These are phyloP conservation scores for Clonostachys rosea DNA, from an alignment of 2,329 filamentous ascomycete genomes.

Conservation along the genomic window DNA sequence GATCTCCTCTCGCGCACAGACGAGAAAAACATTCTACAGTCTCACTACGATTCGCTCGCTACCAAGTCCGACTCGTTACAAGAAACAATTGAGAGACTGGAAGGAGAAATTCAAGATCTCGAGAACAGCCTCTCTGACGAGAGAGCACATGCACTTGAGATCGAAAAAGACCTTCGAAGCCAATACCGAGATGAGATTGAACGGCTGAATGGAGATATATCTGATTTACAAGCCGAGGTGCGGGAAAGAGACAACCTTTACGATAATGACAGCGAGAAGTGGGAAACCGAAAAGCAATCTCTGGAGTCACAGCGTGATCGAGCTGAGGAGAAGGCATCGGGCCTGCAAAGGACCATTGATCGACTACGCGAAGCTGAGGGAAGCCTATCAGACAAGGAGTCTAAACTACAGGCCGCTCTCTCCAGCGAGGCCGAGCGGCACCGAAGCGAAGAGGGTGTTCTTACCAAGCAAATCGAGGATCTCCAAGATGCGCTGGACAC, in stretches of 20 bases:
- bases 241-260: constrained; percentile 67
- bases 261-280: constrained; percentile 67
- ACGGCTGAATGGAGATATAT: constrained; percentile 53
- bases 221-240: constrained; percentile 57
- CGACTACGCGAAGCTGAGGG: constrained; percentile 65
- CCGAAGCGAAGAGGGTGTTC: constrained; percentile 62
- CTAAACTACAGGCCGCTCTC: constrained; percentile 61
- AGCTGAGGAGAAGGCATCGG: constrained; percentile 62
- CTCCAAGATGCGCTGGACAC: constrained; percentile 67
- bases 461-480: constrained; percentile 70
- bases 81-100: constrained; percentile 50
- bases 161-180: constrained; percentile 52
- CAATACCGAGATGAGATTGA: constrained; percentile 41
- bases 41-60: constrained; percentile 62
- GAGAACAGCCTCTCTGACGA: constrained; percentile 46
- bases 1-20: constrained; percentile 55
- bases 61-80: constrained; percentile 65
- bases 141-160: constrained; percentile 51
- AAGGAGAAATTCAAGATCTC: constrained; percentile 39
- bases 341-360: constrained; percentile 67
- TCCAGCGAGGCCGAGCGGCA: constrained; percentile 70
- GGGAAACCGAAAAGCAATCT: constrained; percentile 62
- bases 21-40: constrained; percentile 67
- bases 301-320: constrained; percentile 62
- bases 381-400: constrained; percentile 62